Conservation (phyloP, 805 yeast species). For the Zygosaccharomyces bailii region DNA sequence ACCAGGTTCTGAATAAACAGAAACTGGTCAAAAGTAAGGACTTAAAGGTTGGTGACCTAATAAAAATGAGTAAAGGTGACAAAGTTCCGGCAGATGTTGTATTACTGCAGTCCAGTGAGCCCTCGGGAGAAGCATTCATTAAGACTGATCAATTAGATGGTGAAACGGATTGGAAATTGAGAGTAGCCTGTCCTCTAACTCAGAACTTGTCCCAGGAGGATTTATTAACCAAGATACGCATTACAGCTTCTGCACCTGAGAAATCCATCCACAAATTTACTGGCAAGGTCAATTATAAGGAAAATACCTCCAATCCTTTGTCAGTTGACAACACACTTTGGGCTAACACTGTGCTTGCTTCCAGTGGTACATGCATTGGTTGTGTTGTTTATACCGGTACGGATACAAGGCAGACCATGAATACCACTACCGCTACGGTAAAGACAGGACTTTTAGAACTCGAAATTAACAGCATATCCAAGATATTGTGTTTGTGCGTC, state of each 20-base stretch:
- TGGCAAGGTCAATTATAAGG: constrained; percentile 66
- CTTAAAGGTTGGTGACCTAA: constrained; percentile 82
- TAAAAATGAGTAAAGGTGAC: constrained; percentile 70
- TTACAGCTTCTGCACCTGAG: constrained; percentile 77
- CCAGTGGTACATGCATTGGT: constrained; percentile 81
- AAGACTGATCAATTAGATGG: constrained; percentile 98
- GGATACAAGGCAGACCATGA: constrained; percentile 93
- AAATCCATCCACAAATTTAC: constrained; percentile 77
- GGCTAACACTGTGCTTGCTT: constrained; percentile 97
- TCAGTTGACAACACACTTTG: constrained; percentile 90
- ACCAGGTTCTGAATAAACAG: constrained; percentile 58
- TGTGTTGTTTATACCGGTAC: constrained; percentile 85
- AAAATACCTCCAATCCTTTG: constrained; percentile 55
- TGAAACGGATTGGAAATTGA: constrained; percentile 97
- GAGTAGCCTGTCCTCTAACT: constrained; percentile 72
- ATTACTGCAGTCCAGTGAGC: constrained; percentile 75
- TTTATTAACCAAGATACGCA: constrained; percentile 46
- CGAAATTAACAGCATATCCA: constrained; percentile 85
- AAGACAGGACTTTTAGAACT: constrained; percentile 86
- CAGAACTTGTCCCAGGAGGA: constrained; percentile 56
- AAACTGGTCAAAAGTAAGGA: constrained; percentile 51
- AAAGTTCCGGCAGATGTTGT: constrained; percentile 94
- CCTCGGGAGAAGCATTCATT: constrained; percentile 83
- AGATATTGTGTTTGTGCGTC: constrained; percentile 83
- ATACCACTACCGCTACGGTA: constrained; percentile 81